phyloP scores from a whole-genome alignment of 129 eudicot genomes.

The Saussurea involucrata region DNA sequence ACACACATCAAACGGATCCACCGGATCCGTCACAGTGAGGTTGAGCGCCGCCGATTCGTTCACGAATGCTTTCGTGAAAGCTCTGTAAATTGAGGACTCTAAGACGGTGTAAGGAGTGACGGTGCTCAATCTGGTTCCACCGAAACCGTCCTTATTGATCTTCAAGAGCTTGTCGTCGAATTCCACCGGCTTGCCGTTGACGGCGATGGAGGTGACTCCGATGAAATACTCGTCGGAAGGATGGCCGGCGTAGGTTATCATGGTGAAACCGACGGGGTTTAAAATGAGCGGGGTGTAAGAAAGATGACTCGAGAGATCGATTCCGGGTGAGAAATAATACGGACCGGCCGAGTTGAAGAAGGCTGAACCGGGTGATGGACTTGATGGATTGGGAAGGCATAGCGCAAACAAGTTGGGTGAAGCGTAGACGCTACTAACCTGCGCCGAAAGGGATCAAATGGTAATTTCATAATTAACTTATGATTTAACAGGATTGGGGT shows the following conservation, averaged over 20 bases:
- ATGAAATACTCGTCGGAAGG: slow-evolving; percentile 48
- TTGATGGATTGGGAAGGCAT: slow-evolving; percentile 25
- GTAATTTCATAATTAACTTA: not conserved
- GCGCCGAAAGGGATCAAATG: not conserved
- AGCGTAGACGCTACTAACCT: slow-evolving; percentile 29
- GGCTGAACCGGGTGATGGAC: slow-evolving; percentile 20
- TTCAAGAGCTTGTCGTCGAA: slow-evolving; percentile 24
- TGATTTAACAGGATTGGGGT: no score
- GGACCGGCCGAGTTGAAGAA: slow-evolving; percentile 43
- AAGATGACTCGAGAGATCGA: slow-evolving; percentile 40
- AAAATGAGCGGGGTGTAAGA: slow-evolving; percentile 36
- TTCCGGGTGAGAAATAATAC: slow-evolving; percentile 32
- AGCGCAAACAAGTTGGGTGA: slow-evolving; percentile 32
- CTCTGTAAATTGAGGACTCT: slow-evolving; percentile 35
- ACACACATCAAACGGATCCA: slow-evolving; percentile 37
- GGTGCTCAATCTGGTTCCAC: slow-evolving; percentile 52
- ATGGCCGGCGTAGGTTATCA: slow-evolving; percentile 5
- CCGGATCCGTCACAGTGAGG: slow-evolving; percentile 21
- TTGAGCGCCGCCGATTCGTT: slow-evolving; percentile 30
- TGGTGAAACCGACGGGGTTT: slow-evolving; percentile 32
- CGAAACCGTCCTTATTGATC: slow-evolving; percentile 22
- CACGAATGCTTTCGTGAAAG: slow-evolving; percentile 28
- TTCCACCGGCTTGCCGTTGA: slow-evolving; percentile 25
- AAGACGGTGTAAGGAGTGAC: slow-evolving; percentile 36
- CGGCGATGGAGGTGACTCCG: slow-evolving; percentile 35